Evolutionary conservation across 2,329 filamentous ascomycete species (phyloP).

Genomic region (Lojkania enalia): DNA sequence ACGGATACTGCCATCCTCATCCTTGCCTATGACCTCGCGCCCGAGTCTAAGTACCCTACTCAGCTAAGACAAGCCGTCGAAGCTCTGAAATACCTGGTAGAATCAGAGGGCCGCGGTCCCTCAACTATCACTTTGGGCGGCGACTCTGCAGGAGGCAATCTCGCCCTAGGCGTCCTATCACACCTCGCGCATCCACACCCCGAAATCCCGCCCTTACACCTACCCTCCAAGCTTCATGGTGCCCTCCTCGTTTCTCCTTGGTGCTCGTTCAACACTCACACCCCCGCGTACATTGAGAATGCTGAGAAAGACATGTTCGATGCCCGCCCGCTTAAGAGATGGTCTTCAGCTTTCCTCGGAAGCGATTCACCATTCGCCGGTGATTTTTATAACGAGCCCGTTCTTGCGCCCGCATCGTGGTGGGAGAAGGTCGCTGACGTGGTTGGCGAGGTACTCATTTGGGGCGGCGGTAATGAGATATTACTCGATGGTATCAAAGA

Average conservation of each 20-base stretch:
- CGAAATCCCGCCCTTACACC: slow-evolving; percentile 48
- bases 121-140: slow-evolving; percentile 53
- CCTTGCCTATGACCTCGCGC: slow-evolving; percentile 63
- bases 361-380: slow-evolving; percentile 51
- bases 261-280: slow-evolving; percentile 55
- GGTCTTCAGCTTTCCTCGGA: slow-evolving; percentile 55
- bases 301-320: slow-evolving; percentile 57
- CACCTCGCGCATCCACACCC: slow-evolving; percentile 62
- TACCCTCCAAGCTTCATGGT: slow-evolving; percentile 52
- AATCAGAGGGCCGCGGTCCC: slow-evolving; percentile 40
- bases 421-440: slow-evolving; percentile 53
- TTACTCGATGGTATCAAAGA: slow-evolving; percentile 59
- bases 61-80: slow-evolving; percentile 54
- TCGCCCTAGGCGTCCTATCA: slow-evolving; percentile 51
- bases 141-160: slow-evolving; percentile 59
- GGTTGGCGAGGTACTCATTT: slow-evolving; percentile 55
- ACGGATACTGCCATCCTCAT: slow-evolving; percentile 56
- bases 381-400: slow-evolving; percentile 58
- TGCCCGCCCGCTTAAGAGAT: slow-evolving; percentile 45
- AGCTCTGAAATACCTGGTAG: slow-evolving; percentile 49
- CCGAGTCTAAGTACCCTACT: slow-evolving; percentile 51
- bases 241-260: slow-evolving; percentile 62
- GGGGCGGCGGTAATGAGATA: slow-evolving; percentile 60
- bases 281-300: slow-evolving; percentile 50
- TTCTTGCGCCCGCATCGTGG: slow-evolving; percentile 55